phyloP scores from a whole-genome alignment of 148 eudicot species.

The Beta vulgaris region DNA sequence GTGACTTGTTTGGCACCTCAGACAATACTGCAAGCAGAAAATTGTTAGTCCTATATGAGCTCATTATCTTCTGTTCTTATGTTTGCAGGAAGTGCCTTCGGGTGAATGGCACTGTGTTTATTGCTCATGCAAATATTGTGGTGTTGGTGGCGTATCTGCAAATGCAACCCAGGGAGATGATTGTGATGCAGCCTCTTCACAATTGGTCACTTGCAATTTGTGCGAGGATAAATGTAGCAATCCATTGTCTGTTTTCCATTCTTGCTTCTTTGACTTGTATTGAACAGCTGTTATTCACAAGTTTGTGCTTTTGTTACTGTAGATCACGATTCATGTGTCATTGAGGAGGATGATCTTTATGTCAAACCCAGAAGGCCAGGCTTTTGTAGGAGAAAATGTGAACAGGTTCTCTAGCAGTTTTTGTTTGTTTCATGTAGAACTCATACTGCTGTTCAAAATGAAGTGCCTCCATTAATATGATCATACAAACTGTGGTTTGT shows the following conservation, averaged over 20 bases:
- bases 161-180: slow-evolving; percentile 31
- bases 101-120: slow-evolving; percentile 90
- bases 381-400: slow-evolving; percentile 74
- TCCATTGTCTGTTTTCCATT: background rate
- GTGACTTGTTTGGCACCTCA: background rate
- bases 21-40: background rate
- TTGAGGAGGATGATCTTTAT: slow-evolving; percentile 31
- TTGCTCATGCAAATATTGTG: slow-evolving; percentile 92
- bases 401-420: slow-evolving; percentile 44
- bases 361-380: slow-evolving; percentile 24
- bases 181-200: slow-evolving; percentile 28
- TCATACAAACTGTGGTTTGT: too few relatives aligned
- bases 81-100: slow-evolving; percentile 68
- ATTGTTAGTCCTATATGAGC: background rate
- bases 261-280: slow-evolving; percentile 9
- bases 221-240: slow-evolving; percentile 83
- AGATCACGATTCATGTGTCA: slow-evolving; percentile 64
- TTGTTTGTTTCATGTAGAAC: background rate
- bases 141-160: slow-evolving; percentile 49
- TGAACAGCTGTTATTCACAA: slow-evolving; percentile 21
- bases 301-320: slow-evolving; percentile 18
- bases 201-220: slow-evolving; percentile 55
- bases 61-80: slow-evolving; percentile 1
- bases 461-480: background rate
- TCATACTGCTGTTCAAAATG: background rate